phyloP scores from a whole-genome alignment of 805 yeast species.

The Ogataea sp. region DNA sequence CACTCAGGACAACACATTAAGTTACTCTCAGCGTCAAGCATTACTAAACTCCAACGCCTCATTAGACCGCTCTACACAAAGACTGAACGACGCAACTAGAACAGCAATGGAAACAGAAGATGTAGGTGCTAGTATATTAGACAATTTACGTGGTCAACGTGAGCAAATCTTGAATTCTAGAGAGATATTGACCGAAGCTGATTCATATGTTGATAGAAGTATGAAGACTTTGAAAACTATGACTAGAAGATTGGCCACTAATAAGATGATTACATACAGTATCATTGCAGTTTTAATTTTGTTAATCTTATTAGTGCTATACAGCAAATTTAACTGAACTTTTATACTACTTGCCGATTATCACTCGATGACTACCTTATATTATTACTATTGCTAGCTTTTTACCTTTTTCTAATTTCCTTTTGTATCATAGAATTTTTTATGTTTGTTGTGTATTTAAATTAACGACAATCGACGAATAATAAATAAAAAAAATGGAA shows the following conservation, averaged over 20 bases:
- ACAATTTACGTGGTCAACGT: conserved; percentile 84
- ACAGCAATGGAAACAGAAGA: conserved; percentile 88
- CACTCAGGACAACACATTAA: conserved; percentile 15
- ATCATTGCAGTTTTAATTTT: conserved; percentile 82
- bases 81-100: conserved; percentile 81
- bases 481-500: too few species aligned
- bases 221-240: conserved; percentile 79
- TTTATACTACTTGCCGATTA: neutral
- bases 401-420: too few species aligned
- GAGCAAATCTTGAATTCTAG: conserved; percentile 86
- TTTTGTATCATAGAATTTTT: too few species aligned
- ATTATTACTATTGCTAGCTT: too few species aligned
- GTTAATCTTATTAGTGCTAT: conserved; percentile 73
- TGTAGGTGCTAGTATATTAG: conserved; percentile 84
- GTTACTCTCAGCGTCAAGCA: conserved; percentile 69
- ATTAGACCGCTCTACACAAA: conserved; percentile 73
- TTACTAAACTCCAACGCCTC: conserved; percentile 71
- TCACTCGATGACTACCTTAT: too few species aligned
- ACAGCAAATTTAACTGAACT: conserved; percentile 66
- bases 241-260: conserved; percentile 90
- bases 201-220: conserved; percentile 84
- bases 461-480: too few species aligned
- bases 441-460: too few species aligned
- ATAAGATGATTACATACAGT: conserved; percentile 82
- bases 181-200: conserved; percentile 83